Conservation (phyloP, 2,329 filamentous ascomycete species). For the Fusarium miscanthi region DNA sequence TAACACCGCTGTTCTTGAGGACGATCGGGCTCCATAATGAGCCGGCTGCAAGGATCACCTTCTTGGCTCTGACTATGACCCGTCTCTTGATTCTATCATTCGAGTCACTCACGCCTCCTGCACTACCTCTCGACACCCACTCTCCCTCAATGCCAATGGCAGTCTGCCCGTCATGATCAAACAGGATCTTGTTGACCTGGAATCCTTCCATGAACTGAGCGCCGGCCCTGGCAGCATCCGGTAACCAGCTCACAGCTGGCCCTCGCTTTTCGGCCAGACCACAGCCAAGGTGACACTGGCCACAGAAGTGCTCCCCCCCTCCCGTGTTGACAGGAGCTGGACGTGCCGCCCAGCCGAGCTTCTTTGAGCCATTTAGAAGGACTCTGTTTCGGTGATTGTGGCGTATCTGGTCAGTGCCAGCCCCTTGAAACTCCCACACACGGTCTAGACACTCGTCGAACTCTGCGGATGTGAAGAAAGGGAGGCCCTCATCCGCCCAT, state of each 20-base stretch:
- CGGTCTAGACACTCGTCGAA: constrained; percentile 85
- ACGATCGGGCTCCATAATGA: constrained; percentile 81
- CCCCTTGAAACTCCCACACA: constrained; percentile 83
- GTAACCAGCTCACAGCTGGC: constrained; percentile 79
- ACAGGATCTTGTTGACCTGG: constrained; percentile 75
- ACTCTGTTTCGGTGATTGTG: constrained; percentile 79
- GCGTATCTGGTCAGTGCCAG: constrained; percentile 70
- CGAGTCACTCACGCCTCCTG: constrained; percentile 66
- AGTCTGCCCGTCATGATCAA: constrained; percentile 66
- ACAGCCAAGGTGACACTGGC: constrained; percentile 70
- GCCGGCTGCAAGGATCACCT: constrained; percentile 82
- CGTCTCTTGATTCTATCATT: constrained; percentile 63
- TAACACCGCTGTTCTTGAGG: constrained; percentile 80
- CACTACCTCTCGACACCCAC: constrained; percentile 78
- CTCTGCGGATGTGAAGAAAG: constrained; percentile 77
- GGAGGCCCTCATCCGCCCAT: constrained; percentile 78
- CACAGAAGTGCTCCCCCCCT: constrained; percentile 78
- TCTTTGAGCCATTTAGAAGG: constrained; percentile 79
- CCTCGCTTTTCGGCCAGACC: constrained; percentile 81
- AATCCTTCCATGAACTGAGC: constrained; percentile 89
- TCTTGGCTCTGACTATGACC: constrained; percentile 80
- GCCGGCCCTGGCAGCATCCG: constrained; percentile 80
- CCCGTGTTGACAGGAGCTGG: constrained; percentile 84
- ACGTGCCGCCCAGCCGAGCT: constrained; percentile 77
- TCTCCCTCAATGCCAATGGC: constrained; percentile 78